A percentile compares a stretch with the other conserved stretches of the same genome.
phyloP scores from a whole-genome alignment of 129 eudicot species.

The Saussurea involucrata region DNA sequence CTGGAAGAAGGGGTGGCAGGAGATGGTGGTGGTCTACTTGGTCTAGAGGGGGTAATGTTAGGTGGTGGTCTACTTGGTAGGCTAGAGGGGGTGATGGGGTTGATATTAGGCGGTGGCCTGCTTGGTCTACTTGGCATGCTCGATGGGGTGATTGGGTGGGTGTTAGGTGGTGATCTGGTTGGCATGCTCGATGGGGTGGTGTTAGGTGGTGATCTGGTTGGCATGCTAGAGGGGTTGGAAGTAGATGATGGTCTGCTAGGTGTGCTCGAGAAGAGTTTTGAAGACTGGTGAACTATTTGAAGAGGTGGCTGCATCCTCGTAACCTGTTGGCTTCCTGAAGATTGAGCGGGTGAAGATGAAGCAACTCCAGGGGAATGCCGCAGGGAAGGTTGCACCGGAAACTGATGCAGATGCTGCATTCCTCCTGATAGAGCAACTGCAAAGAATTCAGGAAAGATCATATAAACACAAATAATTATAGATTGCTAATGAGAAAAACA shows the following conservation, averaged over 20 bases:
- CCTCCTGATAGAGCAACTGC: constrained; percentile 39
- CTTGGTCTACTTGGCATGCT: constrained; percentile 3
- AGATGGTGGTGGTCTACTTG: neutral
- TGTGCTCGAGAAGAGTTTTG: constrained; percentile 41
- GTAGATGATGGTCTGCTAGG: neutral
- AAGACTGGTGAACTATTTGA: constrained; percentile 44
- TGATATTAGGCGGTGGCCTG: constrained; percentile 52
- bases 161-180: neutral
- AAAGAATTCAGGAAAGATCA: neutral
- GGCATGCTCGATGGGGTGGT: neutral
- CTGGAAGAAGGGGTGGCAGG: constrained; percentile 17
- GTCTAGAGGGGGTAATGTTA: constrained; percentile 28
- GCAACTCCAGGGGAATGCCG: constrained; percentile 17
- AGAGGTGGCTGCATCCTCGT: constrained; percentile 31
- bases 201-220: constrained; percentile 37
- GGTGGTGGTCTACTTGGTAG: constrained; percentile 19
- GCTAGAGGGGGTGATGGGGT: constrained; percentile 22
- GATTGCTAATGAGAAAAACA: neutral
- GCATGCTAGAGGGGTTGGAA: neutral
- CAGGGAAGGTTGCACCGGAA: constrained; percentile 21
- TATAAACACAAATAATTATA: neutral
- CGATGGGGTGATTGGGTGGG: constrained; percentile 20
- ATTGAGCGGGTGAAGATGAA: constrained; percentile 32
- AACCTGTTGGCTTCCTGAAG: constrained; percentile 29
- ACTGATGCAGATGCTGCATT: constrained; percentile 31